These are phyloP conservation scores for Chaetomiaceae sp. DNA, from an alignment of 2,329 filamentous ascomycete genomes.

Conservation along the genomic window DNA sequence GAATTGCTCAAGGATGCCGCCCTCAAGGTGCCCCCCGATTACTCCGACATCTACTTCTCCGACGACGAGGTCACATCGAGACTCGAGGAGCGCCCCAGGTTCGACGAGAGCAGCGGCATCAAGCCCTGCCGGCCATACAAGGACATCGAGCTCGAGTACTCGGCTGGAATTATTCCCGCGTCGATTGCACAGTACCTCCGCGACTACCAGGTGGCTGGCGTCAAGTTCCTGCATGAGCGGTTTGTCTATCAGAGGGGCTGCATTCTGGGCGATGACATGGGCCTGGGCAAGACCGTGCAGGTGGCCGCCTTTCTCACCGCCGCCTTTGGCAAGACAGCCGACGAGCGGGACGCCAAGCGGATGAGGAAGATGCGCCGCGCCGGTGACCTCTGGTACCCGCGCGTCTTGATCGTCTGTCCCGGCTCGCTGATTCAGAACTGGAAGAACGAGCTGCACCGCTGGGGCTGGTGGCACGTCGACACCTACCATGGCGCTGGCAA, in stretches of 20 bases:
- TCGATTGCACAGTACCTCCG: constrained; percentile 87
- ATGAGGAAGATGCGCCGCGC: constrained; percentile 78
- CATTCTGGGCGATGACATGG: constrained; percentile 96
- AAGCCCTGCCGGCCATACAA: constrained; percentile 66
- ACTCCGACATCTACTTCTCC: constrained; percentile 70
- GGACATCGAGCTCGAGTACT: constrained; percentile 70
- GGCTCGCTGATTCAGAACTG: constrained; percentile 87
- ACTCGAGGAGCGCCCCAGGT: constrained; percentile 65
- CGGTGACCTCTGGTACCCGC: constrained; percentile 70
- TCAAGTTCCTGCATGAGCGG: constrained; percentile 76
- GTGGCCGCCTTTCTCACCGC: constrained; percentile 88
- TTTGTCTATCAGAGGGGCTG: constrained; percentile 91
- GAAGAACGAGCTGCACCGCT: constrained; percentile 77
- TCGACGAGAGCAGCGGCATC: constrained; percentile 50
- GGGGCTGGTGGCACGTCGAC: constrained; percentile 95
- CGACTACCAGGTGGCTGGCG: constrained; percentile 85
- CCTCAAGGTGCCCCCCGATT: constrained; percentile 72
- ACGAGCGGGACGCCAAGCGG: constrained; percentile 76
- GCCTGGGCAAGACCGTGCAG: constrained; percentile 93
- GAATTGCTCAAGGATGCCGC: constrained; percentile 61
- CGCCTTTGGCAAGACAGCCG: constrained; percentile 90
- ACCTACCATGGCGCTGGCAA: constrained; percentile 69
- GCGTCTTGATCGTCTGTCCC: constrained; percentile 80
- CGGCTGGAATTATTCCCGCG: constrained; percentile 77
- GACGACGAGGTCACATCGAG: constrained; percentile 48